Evolutionary conservation across 805 yeast species (phyloP), one percentile per base, ranked within the genome.

Genomic region (Zygoascus biomembranicola): DNA sequence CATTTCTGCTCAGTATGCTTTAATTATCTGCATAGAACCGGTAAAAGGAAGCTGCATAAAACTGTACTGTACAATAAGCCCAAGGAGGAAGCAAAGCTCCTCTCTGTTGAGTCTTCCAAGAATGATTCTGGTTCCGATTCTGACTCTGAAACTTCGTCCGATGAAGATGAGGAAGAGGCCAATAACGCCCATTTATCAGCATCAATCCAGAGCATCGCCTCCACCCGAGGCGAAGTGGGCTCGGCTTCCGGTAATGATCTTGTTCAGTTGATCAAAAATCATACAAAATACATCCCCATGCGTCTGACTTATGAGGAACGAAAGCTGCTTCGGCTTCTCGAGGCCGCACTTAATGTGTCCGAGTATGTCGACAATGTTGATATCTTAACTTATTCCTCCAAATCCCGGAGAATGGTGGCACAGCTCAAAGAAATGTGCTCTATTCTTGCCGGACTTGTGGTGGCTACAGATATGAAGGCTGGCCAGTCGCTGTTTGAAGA

Each of bases 351-450:
- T 51, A 79, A 83, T 59, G 95, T 86, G 10, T 81, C 87, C 14
- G 92, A 86, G 61, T 86, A 86, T 63, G 86, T 92, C 0, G 90
- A 85, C 61, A 79, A 81, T 60, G 89, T 86, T 44, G 95, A 86
- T 65, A 81, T 86, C 41, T 66, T 82, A 28, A 74, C 85, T 0
- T 81, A 84, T 60, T 72, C 80, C 2, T 81, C 90, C 3, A 84
- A 85, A 62, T 72, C 88, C 1, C 83, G 78, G 63, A 75, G 92
- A 58, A 85, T 87, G 23, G 82, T 86, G 1, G 79, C 78, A 19
- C 92, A 86, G 66, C 68, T 86, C 55, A 78, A 80, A 55, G 90
- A 86, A 61, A 80, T 86, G 66, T 86, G 95, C 66, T 84, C 90
- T 1, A 85, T 87, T 9, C 69, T 86, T 50, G 85, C 88, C 1